These are phyloP conservation scores for Pythium angustatum DNA, from an alignment of 352 stramenopile genomes.

Conservation along the genomic window DNA sequence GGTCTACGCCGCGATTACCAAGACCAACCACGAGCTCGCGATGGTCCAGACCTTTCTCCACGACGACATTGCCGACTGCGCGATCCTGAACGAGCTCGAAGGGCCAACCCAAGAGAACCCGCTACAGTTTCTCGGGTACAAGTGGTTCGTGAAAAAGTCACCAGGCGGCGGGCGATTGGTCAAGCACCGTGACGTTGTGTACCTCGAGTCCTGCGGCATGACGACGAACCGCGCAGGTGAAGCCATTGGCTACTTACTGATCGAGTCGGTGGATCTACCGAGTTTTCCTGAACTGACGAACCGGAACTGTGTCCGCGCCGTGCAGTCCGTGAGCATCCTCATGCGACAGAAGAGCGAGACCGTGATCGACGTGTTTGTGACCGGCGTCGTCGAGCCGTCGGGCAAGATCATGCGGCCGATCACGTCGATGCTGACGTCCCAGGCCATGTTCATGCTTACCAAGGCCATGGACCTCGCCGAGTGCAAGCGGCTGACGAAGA, in stretches of 20 bases:
- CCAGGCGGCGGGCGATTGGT: constrained; percentile 43
- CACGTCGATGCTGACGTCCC: constrained; percentile 41
- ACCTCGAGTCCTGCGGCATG: constrained; percentile 57
- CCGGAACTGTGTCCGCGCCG: constrained; percentile 56
- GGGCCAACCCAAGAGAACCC: constrained; percentile 41
- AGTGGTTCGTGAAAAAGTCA: constrained; percentile 62
- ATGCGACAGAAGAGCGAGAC: constrained; percentile 55
- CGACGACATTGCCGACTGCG: constrained; percentile 62
- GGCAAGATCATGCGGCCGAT: constrained; percentile 45
- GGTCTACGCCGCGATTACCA: constrained; percentile 54
- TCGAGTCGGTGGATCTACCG: constrained; percentile 66
- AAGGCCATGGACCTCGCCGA: constrained; percentile 52
- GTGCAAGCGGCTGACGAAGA: constrained; percentile 53
- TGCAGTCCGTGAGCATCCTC: constrained; percentile 55
- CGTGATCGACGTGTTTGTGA: constrained; percentile 65
- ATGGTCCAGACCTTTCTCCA: constrained; percentile 59
- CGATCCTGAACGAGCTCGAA: constrained; percentile 60
- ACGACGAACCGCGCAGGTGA: constrained; percentile 44
- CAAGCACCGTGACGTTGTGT: constrained; percentile 60
- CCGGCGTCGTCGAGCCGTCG: constrained; percentile 50
- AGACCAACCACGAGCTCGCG: constrained; percentile 55
- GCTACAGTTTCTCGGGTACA: constrained; percentile 68
- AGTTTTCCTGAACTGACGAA: constrained; percentile 49
- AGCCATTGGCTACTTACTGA: constrained; percentile 62
- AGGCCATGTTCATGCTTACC: constrained; percentile 49